These are phyloP conservation scores for Reticulomyxa filosa DNA, from an alignment of 78 protist genomes.

Conservation along the genomic window DNA sequence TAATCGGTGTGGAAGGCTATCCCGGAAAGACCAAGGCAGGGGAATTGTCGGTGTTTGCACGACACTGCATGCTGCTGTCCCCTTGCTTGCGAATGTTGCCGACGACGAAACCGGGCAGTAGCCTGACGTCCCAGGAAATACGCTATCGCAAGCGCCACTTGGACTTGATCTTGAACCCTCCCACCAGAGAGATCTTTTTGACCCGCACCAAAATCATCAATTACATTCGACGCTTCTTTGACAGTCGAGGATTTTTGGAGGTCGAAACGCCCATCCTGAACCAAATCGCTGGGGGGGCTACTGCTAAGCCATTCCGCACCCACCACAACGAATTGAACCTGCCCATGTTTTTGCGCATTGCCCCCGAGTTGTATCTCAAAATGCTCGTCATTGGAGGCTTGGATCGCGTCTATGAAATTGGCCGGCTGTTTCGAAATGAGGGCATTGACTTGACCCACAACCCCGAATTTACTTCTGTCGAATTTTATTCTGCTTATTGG, in stretches of 20 bases:
- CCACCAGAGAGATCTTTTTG: neutral
- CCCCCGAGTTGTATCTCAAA: constrained; percentile 42
- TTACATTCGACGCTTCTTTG: constrained; percentile 42
- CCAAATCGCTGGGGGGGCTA: neutral
- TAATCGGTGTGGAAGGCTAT: constrained; percentile 82
- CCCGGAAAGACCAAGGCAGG: constrained; percentile 37
- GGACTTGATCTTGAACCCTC: constrained; percentile 77
- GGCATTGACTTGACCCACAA: constrained; percentile 94
- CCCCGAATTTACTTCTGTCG: constrained; percentile 99
- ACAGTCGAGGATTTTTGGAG: constrained; percentile 10
- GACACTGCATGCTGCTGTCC: constrained; percentile 10
- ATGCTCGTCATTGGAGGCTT: constrained; percentile 77
- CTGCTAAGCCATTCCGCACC: constrained; percentile 79
- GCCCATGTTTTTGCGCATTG: constrained; percentile 43
- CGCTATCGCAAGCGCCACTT: constrained; percentile 63
- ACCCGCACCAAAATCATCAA: constrained; percentile 55
- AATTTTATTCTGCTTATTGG: too few relatives aligned
- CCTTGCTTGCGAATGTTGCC: constrained; percentile 39
- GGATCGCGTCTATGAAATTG: constrained; percentile 97
- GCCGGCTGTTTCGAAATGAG: constrained; percentile 97
- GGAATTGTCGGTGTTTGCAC: constrained; percentile 24
- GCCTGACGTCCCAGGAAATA: too few relatives aligned
- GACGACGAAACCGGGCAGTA: neutral
- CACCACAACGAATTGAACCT: constrained; percentile 86
- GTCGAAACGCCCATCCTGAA: constrained; percentile 27